Percentiles rank a stretch among this genome's conserved stretches.
phyloP scores from a whole-genome alignment of 1,139 yeast genomes.

The Suhomyces choctaworum region DNA sequence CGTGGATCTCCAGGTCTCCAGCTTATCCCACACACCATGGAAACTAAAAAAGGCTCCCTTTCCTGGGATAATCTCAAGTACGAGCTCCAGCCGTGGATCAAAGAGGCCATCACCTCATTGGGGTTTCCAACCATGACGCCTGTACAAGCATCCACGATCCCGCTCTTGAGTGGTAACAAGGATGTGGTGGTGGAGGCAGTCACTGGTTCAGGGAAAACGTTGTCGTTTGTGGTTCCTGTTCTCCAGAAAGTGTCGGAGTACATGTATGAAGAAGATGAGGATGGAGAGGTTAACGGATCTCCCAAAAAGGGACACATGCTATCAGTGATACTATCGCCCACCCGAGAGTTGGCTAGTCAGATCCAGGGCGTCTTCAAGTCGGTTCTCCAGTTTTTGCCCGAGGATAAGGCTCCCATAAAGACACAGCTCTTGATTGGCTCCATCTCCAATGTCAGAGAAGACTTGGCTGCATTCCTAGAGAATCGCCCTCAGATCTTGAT shows the following conservation, averaged over 20 bases:
- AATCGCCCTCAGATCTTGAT: slow-evolving; percentile 70
- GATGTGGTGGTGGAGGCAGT: slow-evolving; percentile 97
- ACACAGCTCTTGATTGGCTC: slow-evolving; percentile 87
- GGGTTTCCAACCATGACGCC: slow-evolving; percentile 92
- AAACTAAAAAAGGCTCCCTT: slow-evolving; percentile 36
- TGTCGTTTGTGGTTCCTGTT: slow-evolving; percentile 83
- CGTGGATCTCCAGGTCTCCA: neutral
- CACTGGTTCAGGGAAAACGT: slow-evolving; percentile 95
- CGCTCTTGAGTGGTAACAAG: slow-evolving; percentile 80
- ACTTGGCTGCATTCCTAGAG: slow-evolving; percentile 56
- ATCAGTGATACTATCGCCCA: slow-evolving; percentile 79
- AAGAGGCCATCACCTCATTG: slow-evolving; percentile 66
- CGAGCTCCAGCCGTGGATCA: slow-evolving; percentile 45
- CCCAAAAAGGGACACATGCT: slow-evolving; percentile 64
- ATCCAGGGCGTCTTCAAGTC: slow-evolving; percentile 65
- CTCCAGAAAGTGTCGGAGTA: slow-evolving; percentile 57
- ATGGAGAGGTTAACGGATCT: slow-evolving; percentile 26
- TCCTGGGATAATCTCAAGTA: slow-evolving; percentile 38
- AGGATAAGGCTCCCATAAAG: slow-evolving; percentile 40
- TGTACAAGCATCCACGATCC: slow-evolving; percentile 94
- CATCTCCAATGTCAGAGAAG: slow-evolving; percentile 68
- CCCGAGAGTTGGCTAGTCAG: slow-evolving; percentile 89
- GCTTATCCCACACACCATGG: slow-evolving; percentile 21
- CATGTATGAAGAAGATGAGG: slow-evolving; percentile 24
- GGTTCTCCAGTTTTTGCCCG: slow-evolving; percentile 62